Evolutionary conservation across 768 basidiomycete species (phyloP), one percentile per base, ranked within the genome.

Genomic region (Lepiota brunneoincarnata): DNA sequence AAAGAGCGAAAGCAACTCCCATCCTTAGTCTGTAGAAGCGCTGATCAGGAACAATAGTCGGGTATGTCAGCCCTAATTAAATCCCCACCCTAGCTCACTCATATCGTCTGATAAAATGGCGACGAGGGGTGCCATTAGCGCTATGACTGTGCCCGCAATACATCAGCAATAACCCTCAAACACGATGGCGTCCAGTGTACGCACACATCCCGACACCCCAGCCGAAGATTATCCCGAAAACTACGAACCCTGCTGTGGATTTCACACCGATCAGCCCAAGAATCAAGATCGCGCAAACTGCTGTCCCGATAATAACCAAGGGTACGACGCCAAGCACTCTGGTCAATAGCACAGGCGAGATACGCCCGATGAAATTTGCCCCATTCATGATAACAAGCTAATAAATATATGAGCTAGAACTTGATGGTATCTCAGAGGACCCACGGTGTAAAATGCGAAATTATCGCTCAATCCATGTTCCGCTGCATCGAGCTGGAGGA

Each of bases 381-480:
- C 24, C 49, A 35, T 65, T 67, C 38, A 65, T 35, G 21, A 67
- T 63, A 15, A 62, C 58, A 14, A 65, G 51, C 67, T 64, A 9
- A 9, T 31, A 31, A 11, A 14, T 20, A 36, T 21, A 46, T 11
- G n/a, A 31, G 34, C 52, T 2, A 37, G 24, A 11, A 11, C 23
- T 2, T 14, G 10, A n/a, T 18, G 12, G 12, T 1, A 12, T 14
- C 26, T 4, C 7, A 14, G 9, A 23, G 23, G n/a, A 51, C 58
- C 24, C 43, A 76, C 76, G 20, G 72, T 65, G 47, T 77, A 76
- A 49, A 77, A 76, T 2, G 74, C 66, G 26, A 78, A 69, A 5
- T 60, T 65, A 10, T 60, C 45, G 24, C 62, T 55, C 24, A 71
- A 57, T 1, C 69, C 65, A 43, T 73, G 73, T 28, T 61, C 44